phyloP scores from a whole-genome alignment of 768 basidiomycete genomes.

The Lactarius tabidus region DNA sequence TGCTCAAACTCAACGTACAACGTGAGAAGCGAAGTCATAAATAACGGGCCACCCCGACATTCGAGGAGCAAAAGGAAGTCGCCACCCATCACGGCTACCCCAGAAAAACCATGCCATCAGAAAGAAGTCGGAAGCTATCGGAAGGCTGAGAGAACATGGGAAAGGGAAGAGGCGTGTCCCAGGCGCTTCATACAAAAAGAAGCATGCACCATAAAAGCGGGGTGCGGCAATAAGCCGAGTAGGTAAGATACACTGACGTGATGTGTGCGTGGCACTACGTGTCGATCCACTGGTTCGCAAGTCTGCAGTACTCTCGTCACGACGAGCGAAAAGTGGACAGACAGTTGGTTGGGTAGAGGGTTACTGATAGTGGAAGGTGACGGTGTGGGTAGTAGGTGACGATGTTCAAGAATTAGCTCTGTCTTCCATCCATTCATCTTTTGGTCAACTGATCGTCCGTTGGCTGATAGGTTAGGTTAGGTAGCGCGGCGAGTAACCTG shows the following conservation, averaged over 20 bases:
- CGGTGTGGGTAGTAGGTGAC: neutral
- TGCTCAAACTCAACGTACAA: conserved; percentile 4
- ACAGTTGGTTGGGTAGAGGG: neutral
- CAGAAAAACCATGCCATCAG: neutral
- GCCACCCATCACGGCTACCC: neutral
- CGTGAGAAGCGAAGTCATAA: neutral
- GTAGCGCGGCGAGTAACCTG: no score
- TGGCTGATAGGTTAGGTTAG: conserved; percentile 1
- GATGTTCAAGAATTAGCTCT: neutral
- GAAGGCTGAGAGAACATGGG: neutral
- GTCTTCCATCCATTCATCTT: conserved; percentile 16
- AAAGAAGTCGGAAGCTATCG: neutral
- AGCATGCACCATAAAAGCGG: neutral
- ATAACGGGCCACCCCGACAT: conserved; percentile 6
- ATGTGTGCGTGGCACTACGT: neutral
- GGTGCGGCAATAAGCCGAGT: neutral
- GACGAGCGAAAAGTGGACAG: neutral
- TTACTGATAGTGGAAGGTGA: neutral
- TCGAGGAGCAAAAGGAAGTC: conserved; percentile 2
- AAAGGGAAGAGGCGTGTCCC: neutral
- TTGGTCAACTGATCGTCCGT: conserved; percentile 7
- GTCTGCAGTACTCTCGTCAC: neutral
- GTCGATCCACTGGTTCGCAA: neutral
- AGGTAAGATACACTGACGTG: neutral
- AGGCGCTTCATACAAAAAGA: neutral